Evolutionary conservation across 202 grass and related monocot species (phyloP).

Genomic region (Miscanthus sacchariflorus): DNA sequence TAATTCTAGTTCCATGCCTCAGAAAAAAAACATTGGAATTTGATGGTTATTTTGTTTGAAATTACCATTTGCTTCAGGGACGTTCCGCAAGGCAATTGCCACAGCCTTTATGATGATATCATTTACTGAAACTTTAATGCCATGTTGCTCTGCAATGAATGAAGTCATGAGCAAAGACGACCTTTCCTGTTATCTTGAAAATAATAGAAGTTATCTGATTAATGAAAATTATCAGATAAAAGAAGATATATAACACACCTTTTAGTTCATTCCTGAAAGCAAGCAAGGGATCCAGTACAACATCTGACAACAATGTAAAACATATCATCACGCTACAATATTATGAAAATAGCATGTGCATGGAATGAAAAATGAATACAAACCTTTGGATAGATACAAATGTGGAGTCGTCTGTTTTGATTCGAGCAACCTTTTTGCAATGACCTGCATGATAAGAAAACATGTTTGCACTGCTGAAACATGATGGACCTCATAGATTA

Average conservation of each 20-base stretch:
- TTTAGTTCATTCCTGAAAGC: conserved; percentile 91
- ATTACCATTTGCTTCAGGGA: conserved; percentile 96
- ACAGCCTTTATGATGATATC: conserved; percentile 99
- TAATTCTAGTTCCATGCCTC: background rate
- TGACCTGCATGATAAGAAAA: conserved; percentile 61
- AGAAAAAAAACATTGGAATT: conserved; percentile 15
- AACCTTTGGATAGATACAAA: conserved; percentile 94
- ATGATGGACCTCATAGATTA: conserved; percentile 20
- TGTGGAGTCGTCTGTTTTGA: conserved; percentile 97
- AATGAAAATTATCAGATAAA: conserved; percentile 19
- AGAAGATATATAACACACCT: conserved; percentile 61
- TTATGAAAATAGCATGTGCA: conserved; percentile 34
- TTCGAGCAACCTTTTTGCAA: conserved; percentile 94
- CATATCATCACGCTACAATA: conserved; percentile 40
- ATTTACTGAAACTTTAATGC: conserved; percentile 96
- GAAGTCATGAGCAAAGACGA: conserved; percentile 26
- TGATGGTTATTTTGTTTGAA: background rate
- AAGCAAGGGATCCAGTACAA: conserved; percentile 86
- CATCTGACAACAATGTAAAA: conserved; percentile 71
- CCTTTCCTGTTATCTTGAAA: conserved; percentile 18
- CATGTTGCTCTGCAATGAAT: conserved; percentile 81
- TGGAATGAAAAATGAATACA: conserved; percentile 30
- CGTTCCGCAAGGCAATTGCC: conserved; percentile 88
- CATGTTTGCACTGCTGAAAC: conserved; percentile 19
- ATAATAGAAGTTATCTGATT: conserved; percentile 9